phyloP scores from a whole-genome alignment of 1,284 basidiomycete genomes.

The Crucibulum parvulum region DNA sequence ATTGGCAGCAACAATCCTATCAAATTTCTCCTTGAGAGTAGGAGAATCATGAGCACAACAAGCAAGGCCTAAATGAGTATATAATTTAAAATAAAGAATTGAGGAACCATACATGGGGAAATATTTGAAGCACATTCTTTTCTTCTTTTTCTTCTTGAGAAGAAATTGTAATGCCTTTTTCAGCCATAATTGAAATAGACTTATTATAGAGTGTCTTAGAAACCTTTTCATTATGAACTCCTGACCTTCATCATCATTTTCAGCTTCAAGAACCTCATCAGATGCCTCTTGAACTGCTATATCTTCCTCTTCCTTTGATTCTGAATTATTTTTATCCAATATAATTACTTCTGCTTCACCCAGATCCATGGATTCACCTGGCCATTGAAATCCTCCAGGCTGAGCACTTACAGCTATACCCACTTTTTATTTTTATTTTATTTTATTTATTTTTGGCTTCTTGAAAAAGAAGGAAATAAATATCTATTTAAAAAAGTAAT shows the following conservation, averaged over 20 bases:
- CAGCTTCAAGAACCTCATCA: neutral
- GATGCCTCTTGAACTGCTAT: neutral
- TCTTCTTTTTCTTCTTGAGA: neutral
- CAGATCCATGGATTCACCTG: neutral
- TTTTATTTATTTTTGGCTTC: conserved; percentile 5
- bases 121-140: neutral
- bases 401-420: neutral
- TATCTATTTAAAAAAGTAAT: neutral
- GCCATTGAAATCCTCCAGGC: too few relatives aligned
- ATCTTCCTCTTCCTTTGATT: neutral
- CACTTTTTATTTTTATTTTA: neutral
- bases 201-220: neutral
- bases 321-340: neutral
- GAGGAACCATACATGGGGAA: neutral
- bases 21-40: conserved; percentile 19
- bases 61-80: conserved; percentile 12
- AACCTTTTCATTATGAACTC: conserved; percentile 1
- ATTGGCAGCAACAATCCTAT: conserved; percentile 10
- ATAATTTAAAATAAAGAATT: neutral
- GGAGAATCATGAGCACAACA: conserved; percentile 14
- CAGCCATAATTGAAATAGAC: conserved; percentile 1
- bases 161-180: neutral
- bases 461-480: conserved; percentile 12
- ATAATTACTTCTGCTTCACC: conserved; percentile 4
- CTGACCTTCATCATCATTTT: conserved; percentile 4